These are phyloP conservation scores for Thielaviopsis euricoi DNA, from an alignment of 2,329 filamentous ascomycete genomes.

Conservation along the genomic window DNA sequence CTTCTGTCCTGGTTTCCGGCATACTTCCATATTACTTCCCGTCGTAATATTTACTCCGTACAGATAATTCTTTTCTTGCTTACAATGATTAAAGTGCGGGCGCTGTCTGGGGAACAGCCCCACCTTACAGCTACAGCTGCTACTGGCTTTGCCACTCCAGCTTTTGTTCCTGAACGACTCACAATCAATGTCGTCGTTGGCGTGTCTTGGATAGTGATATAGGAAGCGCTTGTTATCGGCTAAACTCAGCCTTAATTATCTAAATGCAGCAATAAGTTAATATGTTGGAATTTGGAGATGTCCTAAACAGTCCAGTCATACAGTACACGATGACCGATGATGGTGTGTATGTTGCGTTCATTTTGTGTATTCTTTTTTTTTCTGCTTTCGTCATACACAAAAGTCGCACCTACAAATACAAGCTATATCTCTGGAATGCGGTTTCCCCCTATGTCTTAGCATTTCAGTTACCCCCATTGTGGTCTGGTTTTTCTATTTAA, in stretches of 20 bases:
- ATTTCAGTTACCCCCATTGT: not conserved
- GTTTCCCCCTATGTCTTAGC: not conserved
- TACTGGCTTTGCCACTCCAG: no score
- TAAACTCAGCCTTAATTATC: not conserved
- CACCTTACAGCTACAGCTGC: no score
- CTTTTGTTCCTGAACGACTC: no score
- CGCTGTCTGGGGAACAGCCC: no score
- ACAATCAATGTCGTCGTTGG: no score
- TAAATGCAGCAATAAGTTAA: not conserved
- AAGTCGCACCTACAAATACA: not conserved
- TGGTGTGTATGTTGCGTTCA: not conserved
- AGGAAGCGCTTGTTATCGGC: not conserved
- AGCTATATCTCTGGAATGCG: not conserved
- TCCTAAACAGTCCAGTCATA: not conserved
- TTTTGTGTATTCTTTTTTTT: not conserved
- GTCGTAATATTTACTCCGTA: no score
- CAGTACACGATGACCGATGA: not conserved
- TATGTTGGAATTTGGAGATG: not conserved
- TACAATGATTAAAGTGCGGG: no score
- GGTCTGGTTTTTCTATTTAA: not conserved
- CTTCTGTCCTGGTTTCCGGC: no score
- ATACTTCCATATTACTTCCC: no score
- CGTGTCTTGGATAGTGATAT: not conserved
- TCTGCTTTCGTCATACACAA: not conserved
- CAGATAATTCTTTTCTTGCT: no score